phyloP scores from a whole-genome alignment of 805 yeast genomes.

The Jamesozyma hellenica region DNA sequence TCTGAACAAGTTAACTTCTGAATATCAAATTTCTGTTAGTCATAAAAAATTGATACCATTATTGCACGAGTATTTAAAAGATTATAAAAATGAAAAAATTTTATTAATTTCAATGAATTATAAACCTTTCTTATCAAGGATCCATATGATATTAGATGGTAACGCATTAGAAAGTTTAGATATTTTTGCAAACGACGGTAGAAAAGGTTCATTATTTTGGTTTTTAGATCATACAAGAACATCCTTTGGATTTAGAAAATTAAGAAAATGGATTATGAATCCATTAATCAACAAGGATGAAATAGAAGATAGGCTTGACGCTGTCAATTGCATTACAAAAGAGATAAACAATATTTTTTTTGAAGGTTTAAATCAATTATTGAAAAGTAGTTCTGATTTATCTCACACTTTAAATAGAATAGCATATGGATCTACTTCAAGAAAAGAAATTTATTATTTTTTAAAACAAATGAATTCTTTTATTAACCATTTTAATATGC shows the following conservation, averaged over 20 bases:
- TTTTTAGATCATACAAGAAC: slow-evolving; percentile 74
- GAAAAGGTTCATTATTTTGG: slow-evolving; percentile 69
- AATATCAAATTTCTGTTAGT: slow-evolving; percentile 9
- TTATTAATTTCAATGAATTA: slow-evolving; percentile 45
- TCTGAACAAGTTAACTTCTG: neutral
- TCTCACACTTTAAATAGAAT: slow-evolving; percentile 48
- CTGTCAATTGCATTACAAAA: slow-evolving; percentile 41
- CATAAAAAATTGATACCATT: slow-evolving; percentile 29
- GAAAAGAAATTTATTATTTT: slow-evolving; percentile 50
- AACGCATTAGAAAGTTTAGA: slow-evolving; percentile 66
- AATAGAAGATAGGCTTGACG: slow-evolving; percentile 54
- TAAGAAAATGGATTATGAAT: slow-evolving; percentile 62
- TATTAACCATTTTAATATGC: slow-evolving; percentile 24
- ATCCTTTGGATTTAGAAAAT: slow-evolving; percentile 56
- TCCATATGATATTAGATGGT: slow-evolving; percentile 48
- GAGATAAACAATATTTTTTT: slow-evolving; percentile 32
- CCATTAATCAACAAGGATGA: slow-evolving; percentile 51
- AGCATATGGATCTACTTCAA: slow-evolving; percentile 47
- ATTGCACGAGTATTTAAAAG: slow-evolving; percentile 46
- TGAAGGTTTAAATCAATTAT: slow-evolving; percentile 27
- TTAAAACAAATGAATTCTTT: slow-evolving; percentile 38
- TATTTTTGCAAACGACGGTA: slow-evolving; percentile 52
- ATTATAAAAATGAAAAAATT: slow-evolving; percentile 51
- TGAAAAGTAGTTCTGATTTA: slow-evolving; percentile 42
- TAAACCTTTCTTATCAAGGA: slow-evolving; percentile 33